A percentile compares a stretch with the other conserved stretches of the same genome.
Conservation (phyloP, 352 stramenopile species). For the Pythium phragmiticola region DNA sequence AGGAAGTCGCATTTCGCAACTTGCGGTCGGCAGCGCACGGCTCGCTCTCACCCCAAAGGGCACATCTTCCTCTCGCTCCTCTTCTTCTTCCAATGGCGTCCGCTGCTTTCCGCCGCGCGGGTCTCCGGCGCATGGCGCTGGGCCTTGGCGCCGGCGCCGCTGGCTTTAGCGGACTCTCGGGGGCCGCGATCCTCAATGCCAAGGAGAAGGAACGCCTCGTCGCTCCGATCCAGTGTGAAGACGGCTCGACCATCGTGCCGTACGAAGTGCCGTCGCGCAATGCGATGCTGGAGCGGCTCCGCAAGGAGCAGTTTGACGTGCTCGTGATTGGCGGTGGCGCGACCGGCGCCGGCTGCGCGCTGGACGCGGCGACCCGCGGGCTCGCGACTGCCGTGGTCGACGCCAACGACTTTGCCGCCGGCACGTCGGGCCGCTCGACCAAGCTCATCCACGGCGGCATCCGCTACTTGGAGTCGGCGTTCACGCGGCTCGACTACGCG, state of each 20-base stretch:
- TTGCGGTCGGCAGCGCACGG: constrained; percentile 19
- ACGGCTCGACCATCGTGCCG: constrained; percentile 79
- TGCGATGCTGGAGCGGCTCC: constrained; percentile 74
- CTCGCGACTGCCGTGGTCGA: constrained; percentile 93
- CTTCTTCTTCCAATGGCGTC: constrained; percentile 43
- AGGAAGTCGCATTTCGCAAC: constrained; percentile 23
- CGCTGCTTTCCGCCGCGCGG: constrained; percentile 54
- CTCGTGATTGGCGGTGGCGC: constrained; percentile 93
- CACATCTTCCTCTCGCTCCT: constrained; percentile 20
- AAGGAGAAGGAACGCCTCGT: constrained; percentile 76
- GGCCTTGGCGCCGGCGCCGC: constrained; percentile 49
- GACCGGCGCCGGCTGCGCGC: constrained; percentile 89
- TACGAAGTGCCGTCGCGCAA: constrained; percentile 77
- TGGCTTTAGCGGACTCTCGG: constrained; percentile 53
- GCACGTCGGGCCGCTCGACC: constrained; percentile 91
- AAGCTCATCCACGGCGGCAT: constrained; percentile 97
- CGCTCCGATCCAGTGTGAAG: constrained; percentile 77
- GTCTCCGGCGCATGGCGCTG: constrained; percentile 47
- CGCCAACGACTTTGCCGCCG: constrained; percentile 89
- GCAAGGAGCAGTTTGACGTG: constrained; percentile 92
- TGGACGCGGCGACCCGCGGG: constrained; percentile 90
- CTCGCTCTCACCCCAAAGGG: not conserved
- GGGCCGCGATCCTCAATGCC: constrained; percentile 60
- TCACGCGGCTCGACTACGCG: constrained; percentile 90
- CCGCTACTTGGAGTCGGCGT: constrained; percentile 94